Base-by-base conservation (phyloP, 768 basidiomycete species). In the Leccinum subgranulosum region DNA sequence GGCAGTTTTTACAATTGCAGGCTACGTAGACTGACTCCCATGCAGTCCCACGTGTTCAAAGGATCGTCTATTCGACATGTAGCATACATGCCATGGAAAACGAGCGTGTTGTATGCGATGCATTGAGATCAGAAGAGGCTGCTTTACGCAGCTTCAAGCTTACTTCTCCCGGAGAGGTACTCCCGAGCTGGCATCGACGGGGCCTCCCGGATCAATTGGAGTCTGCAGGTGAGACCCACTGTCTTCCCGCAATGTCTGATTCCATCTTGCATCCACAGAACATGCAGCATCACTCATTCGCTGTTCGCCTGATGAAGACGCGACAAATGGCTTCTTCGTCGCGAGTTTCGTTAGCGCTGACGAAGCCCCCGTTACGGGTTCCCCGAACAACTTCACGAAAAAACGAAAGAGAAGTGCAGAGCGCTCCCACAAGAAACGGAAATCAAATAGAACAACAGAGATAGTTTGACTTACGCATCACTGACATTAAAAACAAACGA, bases 1-100 rank as follows among this genome's bases (percentile, higher is more conserved):
- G 66, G 82, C 68, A 19, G 10, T 45, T 45, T 54, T 54, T 55
- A 54, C 29, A 45, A 36, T 31, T 23, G 9, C 48, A 28, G 11
- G 21, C 49, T 58, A 54, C 25, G 55, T 51, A 51, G 27, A 34
- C 60, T 69, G 34, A 56, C 49, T 29, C 43, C 28, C 43, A 41
- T 51, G 19, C 62, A 96, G 94, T 95, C 72, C 87, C 92, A 2
- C 78, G 79, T 41, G 90, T 86, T 34, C 73, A 79, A 57, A 85
- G 83, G 64, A 92, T 99, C 64, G 94, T 94, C 27, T 98, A 99
- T 73, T 98, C 95, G 23, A 99, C 97, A n/a, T 99, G 96, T 69
- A 97, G 94, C 60, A 78, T 97, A 49, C 88, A 98, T 72, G 83
- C 90, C 14, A 82, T 81, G 43, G 97, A 99, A 69, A 95, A 99